Evolutionary conservation across 176 grass and related monocot species (phyloP).

Genomic region (Alloteropsis semialata): DNA sequence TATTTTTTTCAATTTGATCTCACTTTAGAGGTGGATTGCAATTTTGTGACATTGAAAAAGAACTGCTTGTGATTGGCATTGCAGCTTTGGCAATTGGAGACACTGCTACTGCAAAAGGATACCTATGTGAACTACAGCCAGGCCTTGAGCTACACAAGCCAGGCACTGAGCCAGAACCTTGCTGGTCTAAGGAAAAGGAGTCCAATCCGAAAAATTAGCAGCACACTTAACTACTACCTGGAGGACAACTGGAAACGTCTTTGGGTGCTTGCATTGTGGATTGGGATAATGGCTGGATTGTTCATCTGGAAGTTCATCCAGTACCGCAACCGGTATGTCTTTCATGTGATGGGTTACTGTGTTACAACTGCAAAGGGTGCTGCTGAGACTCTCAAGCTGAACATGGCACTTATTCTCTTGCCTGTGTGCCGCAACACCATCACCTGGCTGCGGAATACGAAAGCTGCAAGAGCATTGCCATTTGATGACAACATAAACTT

Average conservation of each 20-base stretch:
- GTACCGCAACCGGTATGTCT: conserved; percentile 70
- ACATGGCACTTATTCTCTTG: conserved; percentile 92
- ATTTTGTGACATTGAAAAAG: conserved; percentile 3
- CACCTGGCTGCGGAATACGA: conserved; percentile 88
- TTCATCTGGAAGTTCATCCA: conserved; percentile 97
- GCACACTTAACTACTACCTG: conserved; percentile 72
- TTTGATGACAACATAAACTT: conserved; percentile 97
- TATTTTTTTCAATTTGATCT: conserved; percentile 7
- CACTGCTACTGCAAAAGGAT: conserved; percentile 87
- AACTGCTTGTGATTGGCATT: conserved; percentile 23
- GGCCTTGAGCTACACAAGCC: conserved; percentile 82
- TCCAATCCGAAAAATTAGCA: conserved; percentile 67
- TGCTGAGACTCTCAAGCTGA: conserved; percentile 96
- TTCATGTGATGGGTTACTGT: conserved; percentile 91
- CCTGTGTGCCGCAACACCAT: conserved; percentile 97
- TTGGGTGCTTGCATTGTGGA: conserved; percentile 88
- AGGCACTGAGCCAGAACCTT: conserved; percentile 80
- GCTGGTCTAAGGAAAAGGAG: conserved; percentile 53
- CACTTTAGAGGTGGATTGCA: neutral
- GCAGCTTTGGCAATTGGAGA: conserved; percentile 95
- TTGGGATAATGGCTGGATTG: conserved; percentile 74
- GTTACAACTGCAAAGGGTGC: conserved; percentile 82
- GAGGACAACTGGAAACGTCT: conserved; percentile 97
- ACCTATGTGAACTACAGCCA: conserved; percentile 92
- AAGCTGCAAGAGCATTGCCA: conserved; percentile 67